These are phyloP conservation scores for Bretziella fagacearum DNA, from an alignment of 2,329 filamentous ascomycete species.

Conservation along the genomic window DNA sequence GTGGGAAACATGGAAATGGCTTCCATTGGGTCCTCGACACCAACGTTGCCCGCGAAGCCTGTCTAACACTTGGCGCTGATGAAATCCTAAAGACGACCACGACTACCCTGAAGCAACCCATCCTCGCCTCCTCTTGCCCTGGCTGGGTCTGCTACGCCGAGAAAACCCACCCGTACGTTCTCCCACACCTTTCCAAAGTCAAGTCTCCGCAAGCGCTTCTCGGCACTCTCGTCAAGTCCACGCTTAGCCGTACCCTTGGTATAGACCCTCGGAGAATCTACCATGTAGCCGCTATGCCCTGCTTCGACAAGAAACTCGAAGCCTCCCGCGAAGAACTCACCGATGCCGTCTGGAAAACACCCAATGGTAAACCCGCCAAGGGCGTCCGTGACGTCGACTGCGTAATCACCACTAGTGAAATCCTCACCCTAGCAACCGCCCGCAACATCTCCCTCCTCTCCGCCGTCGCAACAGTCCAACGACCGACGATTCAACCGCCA, in stretches of 20 bases:
- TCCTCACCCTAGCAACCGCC: slow-evolving; percentile 74
- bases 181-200: slow-evolving; percentile 76
- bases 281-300: slow-evolving; percentile 94
- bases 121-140: slow-evolving; percentile 79
- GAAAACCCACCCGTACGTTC: slow-evolving; percentile 86
- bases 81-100: slow-evolving; percentile 37
- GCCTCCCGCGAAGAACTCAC: slow-evolving; percentile 87
- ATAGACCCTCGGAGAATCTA: slow-evolving; percentile 70
- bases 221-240: slow-evolving; percentile 78
- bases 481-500: slow-evolving; percentile 30
- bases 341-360: slow-evolving; percentile 50
- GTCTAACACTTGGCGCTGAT: slow-evolving; percentile 61
- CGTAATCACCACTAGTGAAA: slow-evolving; percentile 90
- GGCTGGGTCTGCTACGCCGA: slow-evolving; percentile 99
- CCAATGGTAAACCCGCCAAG: slow-evolving; percentile 28
- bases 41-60: slow-evolving; percentile 64
- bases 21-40: slow-evolving; percentile 90
- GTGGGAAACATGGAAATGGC: slow-evolving; percentile 54
- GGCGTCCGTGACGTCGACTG: slow-evolving; percentile 83
- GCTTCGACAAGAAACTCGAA: slow-evolving; percentile 97
- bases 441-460: slow-evolving; percentile 60
- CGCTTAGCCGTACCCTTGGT: slow-evolving; percentile 53
- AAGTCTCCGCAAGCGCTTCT: slow-evolving; percentile 90
- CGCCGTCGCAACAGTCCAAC: slow-evolving; percentile 33
- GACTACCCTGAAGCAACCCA: slow-evolving; percentile 30